These are phyloP conservation scores for Epithemia pelagica DNA, from an alignment of 108 stramenopile species.

Conservation along the genomic window DNA sequence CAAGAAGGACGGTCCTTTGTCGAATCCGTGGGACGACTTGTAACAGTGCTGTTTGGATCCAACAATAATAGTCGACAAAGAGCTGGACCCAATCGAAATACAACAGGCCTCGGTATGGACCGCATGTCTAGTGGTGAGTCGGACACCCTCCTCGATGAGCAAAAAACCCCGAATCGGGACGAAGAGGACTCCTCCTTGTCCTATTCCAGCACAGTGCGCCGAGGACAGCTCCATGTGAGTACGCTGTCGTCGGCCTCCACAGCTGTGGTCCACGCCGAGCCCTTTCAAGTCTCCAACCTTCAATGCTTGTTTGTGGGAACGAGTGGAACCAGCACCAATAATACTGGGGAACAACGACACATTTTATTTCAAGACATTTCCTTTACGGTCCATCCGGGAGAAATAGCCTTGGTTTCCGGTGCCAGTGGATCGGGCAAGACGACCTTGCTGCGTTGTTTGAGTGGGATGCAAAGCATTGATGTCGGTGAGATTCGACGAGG, in stretches of 20 bases:
- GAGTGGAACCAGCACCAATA: too few species aligned
- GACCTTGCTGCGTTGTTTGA: constrained; percentile 57
- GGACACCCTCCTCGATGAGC: neutral
- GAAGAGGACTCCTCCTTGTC: neutral
- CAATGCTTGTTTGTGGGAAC: neutral
- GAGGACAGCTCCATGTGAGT: neutral
- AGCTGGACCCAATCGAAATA: too few species aligned
- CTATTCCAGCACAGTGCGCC: neutral
- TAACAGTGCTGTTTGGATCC: neutral
- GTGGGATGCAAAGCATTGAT: constrained; percentile 29
- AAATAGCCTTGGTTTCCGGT: constrained; percentile 26
- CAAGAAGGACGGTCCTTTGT: constrained; percentile 9
- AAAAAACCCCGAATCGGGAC: too few species aligned
- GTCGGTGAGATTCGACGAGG: neutral
- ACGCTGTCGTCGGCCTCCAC: neutral
- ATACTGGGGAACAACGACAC: too few species aligned
- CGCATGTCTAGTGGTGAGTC: neutral
- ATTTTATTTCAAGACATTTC: constrained; percentile 22
- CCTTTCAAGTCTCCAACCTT: neutral
- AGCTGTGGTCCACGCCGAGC: neutral
- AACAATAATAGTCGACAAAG: neutral
- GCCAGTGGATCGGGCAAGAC: constrained; percentile 71
- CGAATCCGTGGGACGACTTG: neutral
- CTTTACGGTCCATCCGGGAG: constrained; percentile 16
- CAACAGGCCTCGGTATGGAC: too few species aligned